phyloP scores from a whole-genome alignment of 2,329 filamentous ascomycete species.

The Bipolaris gigantea region DNA sequence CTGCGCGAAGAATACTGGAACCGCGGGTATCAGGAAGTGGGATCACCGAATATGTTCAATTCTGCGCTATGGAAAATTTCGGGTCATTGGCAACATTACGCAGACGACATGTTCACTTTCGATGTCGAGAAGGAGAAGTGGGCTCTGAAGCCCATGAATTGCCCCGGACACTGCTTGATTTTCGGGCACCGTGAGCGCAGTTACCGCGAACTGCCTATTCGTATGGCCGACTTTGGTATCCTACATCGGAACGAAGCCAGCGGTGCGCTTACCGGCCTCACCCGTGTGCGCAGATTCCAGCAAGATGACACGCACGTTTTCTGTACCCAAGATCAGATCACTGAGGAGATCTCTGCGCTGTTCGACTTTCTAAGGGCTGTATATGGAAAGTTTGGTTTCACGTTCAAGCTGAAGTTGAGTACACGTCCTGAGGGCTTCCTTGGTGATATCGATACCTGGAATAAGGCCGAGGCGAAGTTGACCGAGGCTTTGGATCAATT shows the following conservation, averaged over 20 bases:
- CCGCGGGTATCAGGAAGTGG: conserved; percentile 92
- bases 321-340: conserved; percentile 79
- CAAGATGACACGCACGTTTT: conserved; percentile 98
- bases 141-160: conserved; percentile 97
- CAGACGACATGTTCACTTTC: conserved; percentile 95
- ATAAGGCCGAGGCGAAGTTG: conserved; percentile 81
- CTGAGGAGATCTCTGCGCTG: conserved; percentile 73
- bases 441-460: conserved; percentile 83
- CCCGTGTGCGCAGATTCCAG: conserved; percentile 89
- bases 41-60: conserved; percentile 96
- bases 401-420: conserved; percentile 92
- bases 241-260: conserved; percentile 95
- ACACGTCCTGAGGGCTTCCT: conserved; percentile 88
- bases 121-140: conserved; percentile 79
- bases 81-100: conserved; percentile 89
- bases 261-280: conserved; percentile 86
- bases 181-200: conserved; percentile 82
- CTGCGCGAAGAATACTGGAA: conserved; percentile 88
- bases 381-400: conserved; percentile 81
- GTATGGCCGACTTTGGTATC: conserved; percentile 94
- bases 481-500: conserved; percentile 80
- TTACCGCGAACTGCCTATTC: conserved; percentile 86
- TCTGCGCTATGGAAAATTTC: conserved; percentile 90
- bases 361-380: conserved; percentile 86
- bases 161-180: conserved; percentile 88